These are phyloP conservation scores for Sporothrix schenckii DNA, from an alignment of 2,329 filamentous ascomycete species.

Conservation along the genomic window DNA sequence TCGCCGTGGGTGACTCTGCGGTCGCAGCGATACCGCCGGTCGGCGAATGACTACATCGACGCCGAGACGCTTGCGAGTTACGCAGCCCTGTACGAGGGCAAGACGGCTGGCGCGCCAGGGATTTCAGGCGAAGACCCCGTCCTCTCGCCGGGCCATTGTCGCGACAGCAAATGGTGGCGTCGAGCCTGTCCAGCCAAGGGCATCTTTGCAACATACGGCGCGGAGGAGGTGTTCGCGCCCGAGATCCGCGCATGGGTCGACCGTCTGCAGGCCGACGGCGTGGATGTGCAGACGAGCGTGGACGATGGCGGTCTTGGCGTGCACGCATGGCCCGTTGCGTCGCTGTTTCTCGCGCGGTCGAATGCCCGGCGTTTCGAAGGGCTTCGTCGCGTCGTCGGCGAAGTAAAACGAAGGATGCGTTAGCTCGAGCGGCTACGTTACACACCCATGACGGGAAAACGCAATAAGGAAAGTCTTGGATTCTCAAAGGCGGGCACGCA, in stretches of 20 bases:
- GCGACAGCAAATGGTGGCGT: constrained; percentile 37
- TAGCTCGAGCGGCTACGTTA: not conserved
- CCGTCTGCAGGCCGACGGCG: constrained; percentile 39
- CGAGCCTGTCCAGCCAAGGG: constrained; percentile 67
- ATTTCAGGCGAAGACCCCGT: not conserved
- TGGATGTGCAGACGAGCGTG: constrained; percentile 40
- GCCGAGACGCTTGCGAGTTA: constrained; percentile 67
- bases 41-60: constrained; percentile 74
- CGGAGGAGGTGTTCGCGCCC: constrained; percentile 78
- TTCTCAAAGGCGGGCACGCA: not conserved
- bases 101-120: constrained; percentile 55
- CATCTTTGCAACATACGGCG: constrained; percentile 71
- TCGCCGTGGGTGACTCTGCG: constrained; percentile 80
- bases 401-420: constrained; percentile 40
- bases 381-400: constrained; percentile 48
- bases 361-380: constrained; percentile 55
- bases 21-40: constrained; percentile 68
- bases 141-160: constrained; percentile 13
- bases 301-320: constrained; percentile 49
- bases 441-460: constrained; percentile 29
- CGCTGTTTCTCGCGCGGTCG: constrained; percentile 58
- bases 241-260: constrained; percentile 66
- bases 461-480: constrained; percentile 37
- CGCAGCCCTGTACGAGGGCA: constrained; percentile 70
- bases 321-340: constrained; percentile 81